Evolutionary conservation across 768 basidiomycete genomes (phyloP).

Genomic region (Flagelloscypha sp.): DNA sequence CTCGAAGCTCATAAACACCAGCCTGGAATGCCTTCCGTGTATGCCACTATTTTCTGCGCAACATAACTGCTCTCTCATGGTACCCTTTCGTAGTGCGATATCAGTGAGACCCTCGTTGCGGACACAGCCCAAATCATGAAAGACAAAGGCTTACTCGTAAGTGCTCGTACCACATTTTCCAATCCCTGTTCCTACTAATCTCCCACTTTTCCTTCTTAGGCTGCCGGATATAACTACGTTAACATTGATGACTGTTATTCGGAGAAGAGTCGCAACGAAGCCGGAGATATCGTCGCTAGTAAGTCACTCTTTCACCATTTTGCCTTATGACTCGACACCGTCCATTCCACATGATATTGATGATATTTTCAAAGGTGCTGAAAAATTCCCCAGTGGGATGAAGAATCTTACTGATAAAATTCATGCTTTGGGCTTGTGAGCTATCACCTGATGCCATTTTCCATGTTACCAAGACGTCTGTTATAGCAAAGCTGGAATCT

Average conservation of each 20-base stretch:
- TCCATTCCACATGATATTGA: not conserved
- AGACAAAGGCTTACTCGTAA: constrained; percentile 46
- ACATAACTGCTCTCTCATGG: not conserved
- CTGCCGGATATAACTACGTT: constrained; percentile 49
- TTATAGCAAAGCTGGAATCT: constrained; percentile 34
- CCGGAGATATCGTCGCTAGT: constrained; percentile 50
- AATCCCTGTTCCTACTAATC: not conserved
- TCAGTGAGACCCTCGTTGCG: constrained; percentile 42
- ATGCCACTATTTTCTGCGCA: constrained; percentile 6
- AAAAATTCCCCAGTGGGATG: constrained; percentile 50
- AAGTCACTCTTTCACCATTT: constrained; percentile 6
- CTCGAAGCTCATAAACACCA: constrained; percentile 8
- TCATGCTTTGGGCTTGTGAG: constrained; percentile 52
- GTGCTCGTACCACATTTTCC: constrained; percentile 5
- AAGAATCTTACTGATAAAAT: constrained; percentile 46
- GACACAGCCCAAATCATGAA: constrained; percentile 45
- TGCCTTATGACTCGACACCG: not conserved
- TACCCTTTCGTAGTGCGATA: constrained; percentile 27
- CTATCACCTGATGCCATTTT: not conserved
- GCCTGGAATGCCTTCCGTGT: constrained; percentile 44
- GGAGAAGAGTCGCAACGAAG: constrained; percentile 40
- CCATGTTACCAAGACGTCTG: not conserved
- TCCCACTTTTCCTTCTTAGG: constrained; percentile 23
- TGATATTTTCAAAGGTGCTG: constrained; percentile 30
- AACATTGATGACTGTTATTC: constrained; percentile 65